Percentiles rank a stretch among this genome's conserved stretches.
These are phyloP conservation scores for Babesia sp. DNA, from an alignment of 169 alveolate species.

Conservation along the genomic window DNA sequence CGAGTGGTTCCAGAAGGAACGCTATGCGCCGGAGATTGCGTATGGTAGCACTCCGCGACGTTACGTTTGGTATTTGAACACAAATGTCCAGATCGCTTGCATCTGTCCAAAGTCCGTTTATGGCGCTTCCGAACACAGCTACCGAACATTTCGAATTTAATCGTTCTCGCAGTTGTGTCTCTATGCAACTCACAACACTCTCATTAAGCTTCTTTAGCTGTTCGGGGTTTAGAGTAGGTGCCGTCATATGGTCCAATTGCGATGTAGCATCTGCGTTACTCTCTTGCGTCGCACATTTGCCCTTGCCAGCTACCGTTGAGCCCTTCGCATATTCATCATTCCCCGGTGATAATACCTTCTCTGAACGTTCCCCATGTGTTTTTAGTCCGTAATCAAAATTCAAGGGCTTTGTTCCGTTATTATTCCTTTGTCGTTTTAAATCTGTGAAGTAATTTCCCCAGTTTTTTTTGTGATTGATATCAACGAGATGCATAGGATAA, in stretches of 20 bases:
- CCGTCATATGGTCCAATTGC: conserved; percentile 10
- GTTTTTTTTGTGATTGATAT: conserved; percentile 12
- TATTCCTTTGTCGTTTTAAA: neutral
- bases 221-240: neutral
- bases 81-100: conserved; percentile 79
- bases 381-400: neutral
- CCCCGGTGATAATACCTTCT: neutral
- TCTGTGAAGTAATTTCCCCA: neutral
- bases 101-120: conserved; percentile 78
- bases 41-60: conserved; percentile 70
- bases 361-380: neutral
- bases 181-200: conserved; percentile 8
- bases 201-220: conserved; percentile 15
- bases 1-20: conserved; percentile 59
- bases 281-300: neutral
- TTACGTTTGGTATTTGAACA: conserved; percentile 74
- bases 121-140: conserved; percentile 72
- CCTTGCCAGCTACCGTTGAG: neutral
- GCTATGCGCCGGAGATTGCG: conserved; percentile 70
- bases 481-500: conserved; percentile 7
- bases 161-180: conserved; percentile 33
- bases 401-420: neutral
- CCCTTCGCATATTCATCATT: neutral
- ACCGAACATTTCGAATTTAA: conserved; percentile 58
- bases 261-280: neutral